Conservation (phyloP, 257 asterid species). For the Gentiana dahurica region DNA sequence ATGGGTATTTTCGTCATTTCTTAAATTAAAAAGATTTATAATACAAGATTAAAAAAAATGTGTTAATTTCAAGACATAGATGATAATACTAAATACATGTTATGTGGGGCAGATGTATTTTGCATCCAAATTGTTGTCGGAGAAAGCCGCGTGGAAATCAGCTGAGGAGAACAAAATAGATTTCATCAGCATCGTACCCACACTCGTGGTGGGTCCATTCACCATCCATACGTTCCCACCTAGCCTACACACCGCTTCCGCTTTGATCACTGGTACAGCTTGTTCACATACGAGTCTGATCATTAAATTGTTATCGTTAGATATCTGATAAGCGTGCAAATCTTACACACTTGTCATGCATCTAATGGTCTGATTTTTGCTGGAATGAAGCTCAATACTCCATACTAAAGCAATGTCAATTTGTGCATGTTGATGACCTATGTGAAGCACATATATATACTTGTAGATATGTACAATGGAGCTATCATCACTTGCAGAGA, state of each 20-base stretch:
- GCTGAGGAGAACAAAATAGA: conserved; percentile 48
- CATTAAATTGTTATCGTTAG: too few species aligned
- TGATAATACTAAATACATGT: too few species aligned
- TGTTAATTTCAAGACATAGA: too few species aligned
- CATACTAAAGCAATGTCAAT: conserved; percentile 74
- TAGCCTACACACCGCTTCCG: conserved; percentile 78
- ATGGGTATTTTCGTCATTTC: conserved; percentile 39
- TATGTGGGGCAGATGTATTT: conserved; percentile 62
- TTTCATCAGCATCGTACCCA: conserved; percentile 72
- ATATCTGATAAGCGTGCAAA: too few species aligned
- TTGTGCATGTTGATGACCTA: conserved; percentile 75
- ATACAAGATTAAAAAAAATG: too few species aligned
- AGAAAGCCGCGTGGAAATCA: conserved; percentile 56
- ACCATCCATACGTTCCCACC: conserved; percentile 72
- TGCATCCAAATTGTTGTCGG: conserved; percentile 70
- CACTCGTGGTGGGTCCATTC: conserved; percentile 86
- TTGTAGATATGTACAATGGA: conserved; percentile 70
- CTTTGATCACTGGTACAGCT: conserved; percentile 56
- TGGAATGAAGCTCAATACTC: conserved; percentile 77
- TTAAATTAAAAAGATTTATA: too few species aligned
- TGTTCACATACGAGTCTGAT: too few species aligned
- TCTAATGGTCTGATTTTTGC: not conserved
- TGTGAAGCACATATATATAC: conserved; percentile 48
- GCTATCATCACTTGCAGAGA: conserved; percentile 68
- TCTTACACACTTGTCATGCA: too few species aligned